A percentile compares a stretch with the other conserved stretches of the same genome.
These are phyloP conservation scores for Yamadazyma dendronema DNA, from an alignment of 1,139 yeast species.

Conservation along the genomic window DNA sequence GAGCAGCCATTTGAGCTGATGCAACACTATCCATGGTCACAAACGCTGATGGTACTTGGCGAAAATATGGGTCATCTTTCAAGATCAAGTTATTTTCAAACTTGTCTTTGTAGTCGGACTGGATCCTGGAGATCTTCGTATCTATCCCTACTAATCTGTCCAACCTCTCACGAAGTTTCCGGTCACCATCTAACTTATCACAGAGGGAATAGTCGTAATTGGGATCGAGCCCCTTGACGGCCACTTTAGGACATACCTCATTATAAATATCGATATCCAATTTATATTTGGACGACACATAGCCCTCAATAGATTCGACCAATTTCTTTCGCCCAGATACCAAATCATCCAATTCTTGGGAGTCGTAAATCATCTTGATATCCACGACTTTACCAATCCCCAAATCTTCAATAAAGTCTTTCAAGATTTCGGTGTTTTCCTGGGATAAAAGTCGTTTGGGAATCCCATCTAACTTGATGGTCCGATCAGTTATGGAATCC, in stretches of 20 bases:
- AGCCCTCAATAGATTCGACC: conserved; percentile 40
- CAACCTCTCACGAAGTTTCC: conserved; percentile 17
- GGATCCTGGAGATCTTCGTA: conserved; percentile 27
- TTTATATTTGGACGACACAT: conserved; percentile 46
- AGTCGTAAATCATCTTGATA: conserved; percentile 55
- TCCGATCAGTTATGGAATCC: conserved; percentile 88
- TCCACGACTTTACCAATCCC: conserved; percentile 61
- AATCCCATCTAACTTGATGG: conserved; percentile 87
- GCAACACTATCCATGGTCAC: conserved; percentile 84
- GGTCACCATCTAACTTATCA: conserved; percentile 10
- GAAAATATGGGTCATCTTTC: conserved; percentile 29
- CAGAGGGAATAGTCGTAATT: neutral
- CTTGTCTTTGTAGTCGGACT: conserved; percentile 22
- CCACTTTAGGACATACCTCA: conserved; percentile 30
- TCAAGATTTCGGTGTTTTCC: conserved; percentile 39
- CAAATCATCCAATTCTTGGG: conserved; percentile 46
- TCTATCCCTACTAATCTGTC: conserved; percentile 26
- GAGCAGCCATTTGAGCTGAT: conserved; percentile 84
- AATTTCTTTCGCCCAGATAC: conserved; percentile 35
- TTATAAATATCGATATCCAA: conserved; percentile 43
- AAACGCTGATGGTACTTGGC: conserved; percentile 64
- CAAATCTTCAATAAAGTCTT: conserved; percentile 55
- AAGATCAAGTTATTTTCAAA: conserved; percentile 14
- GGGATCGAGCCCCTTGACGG: conserved; percentile 14
- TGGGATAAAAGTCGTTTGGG: conserved; percentile 45